Percentiles rank a stretch among this genome's conserved stretches.
These are phyloP conservation scores for Cairneyella variabilis DNA, from an alignment of 495 filamentous ascomycete species.

Conservation along the genomic window DNA sequence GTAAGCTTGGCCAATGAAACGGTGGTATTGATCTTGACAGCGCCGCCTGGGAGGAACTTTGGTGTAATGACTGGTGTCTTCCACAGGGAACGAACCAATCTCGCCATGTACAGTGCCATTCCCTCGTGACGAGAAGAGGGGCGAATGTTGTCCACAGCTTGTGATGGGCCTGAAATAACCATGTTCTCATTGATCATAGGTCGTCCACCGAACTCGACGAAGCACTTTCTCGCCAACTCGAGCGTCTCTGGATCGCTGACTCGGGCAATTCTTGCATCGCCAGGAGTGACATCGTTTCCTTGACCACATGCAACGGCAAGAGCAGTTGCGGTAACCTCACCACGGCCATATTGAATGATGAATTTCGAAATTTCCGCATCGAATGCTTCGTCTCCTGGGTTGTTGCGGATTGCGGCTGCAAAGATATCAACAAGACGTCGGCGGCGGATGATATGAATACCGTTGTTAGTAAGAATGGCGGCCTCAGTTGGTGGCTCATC, in stretches of 20 bases:
- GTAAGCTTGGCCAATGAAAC: constrained; percentile 62
- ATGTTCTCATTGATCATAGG: constrained; percentile 71
- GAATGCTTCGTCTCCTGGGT: constrained; percentile 72
- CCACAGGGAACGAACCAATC: constrained; percentile 85
- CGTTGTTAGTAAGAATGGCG: constrained; percentile 85
- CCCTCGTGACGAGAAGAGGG: constrained; percentile 88
- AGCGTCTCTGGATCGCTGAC: constrained; percentile 79
- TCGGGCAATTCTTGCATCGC: constrained; percentile 61
- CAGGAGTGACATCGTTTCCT: constrained; percentile 66
- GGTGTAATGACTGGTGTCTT: constrained; percentile 50
- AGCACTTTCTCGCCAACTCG: constrained; percentile 77
- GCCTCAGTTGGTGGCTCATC: constrained; percentile 77
- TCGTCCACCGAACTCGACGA: constrained; percentile 85
- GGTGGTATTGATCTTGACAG: constrained; percentile 55
- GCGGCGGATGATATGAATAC: constrained; percentile 78
- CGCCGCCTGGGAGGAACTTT: constrained; percentile 39
- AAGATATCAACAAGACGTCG: constrained; percentile 90
- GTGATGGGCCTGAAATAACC: constrained; percentile 53
- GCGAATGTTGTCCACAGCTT: constrained; percentile 70
- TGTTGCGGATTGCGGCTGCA: constrained; percentile 67
- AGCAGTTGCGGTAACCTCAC: constrained; percentile 83
- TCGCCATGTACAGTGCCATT: constrained; percentile 78
- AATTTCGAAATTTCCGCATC: constrained; percentile 80
- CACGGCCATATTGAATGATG: constrained; percentile 74
- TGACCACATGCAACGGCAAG: constrained; percentile 96